A percentile compares a stretch with the other conserved stretches of the same genome.
These are phyloP conservation scores for Beauveria caledonica DNA, from an alignment of 2,329 filamentous ascomycete genomes.

Conservation along the genomic window DNA sequence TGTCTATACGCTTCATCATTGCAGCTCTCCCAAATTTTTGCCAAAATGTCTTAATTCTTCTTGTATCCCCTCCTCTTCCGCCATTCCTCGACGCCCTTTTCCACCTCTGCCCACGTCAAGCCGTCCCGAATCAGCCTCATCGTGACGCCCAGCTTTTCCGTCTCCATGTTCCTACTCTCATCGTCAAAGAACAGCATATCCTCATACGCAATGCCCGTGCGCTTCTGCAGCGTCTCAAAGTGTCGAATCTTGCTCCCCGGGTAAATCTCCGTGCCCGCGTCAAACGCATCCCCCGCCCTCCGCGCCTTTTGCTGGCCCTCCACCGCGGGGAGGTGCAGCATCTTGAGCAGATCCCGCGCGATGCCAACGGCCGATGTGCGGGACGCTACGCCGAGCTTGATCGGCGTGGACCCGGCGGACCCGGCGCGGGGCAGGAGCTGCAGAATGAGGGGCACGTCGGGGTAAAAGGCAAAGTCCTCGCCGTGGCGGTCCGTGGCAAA, in stretches of 20 bases:
- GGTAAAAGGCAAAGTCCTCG: slow-evolving; percentile 64
- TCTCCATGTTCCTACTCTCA: slow-evolving; percentile 77
- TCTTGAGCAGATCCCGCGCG: slow-evolving; percentile 69
- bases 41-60: not conserved
- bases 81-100: slow-evolving; percentile 75
- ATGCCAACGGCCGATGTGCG: slow-evolving; percentile 74
- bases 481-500: slow-evolving; percentile 46
- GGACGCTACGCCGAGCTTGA: slow-evolving; percentile 64
- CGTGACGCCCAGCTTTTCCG: slow-evolving; percentile 68
- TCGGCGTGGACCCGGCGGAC: not conserved
- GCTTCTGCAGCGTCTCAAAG: slow-evolving; percentile 64
- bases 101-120: slow-evolving; percentile 67
- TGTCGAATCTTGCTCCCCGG: slow-evolving; percentile 80
- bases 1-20: not conserved
- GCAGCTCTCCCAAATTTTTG: too few species aligned
- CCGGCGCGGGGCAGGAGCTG: slow-evolving; percentile 42
- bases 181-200: slow-evolving; percentile 98
- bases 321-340: slow-evolving; percentile 49
- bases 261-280: slow-evolving; percentile 56
- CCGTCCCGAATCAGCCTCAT: slow-evolving; percentile 80
- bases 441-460: slow-evolving; percentile 59
- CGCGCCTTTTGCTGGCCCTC: slow-evolving; percentile 24
- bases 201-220: slow-evolving; percentile 61
- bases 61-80: slow-evolving; percentile 55
- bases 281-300: slow-evolving; percentile 51